Base-by-base conservation (phyloP, 2,329 filamentous ascomycete species). In the Cladophialophora carrionii region DNA sequence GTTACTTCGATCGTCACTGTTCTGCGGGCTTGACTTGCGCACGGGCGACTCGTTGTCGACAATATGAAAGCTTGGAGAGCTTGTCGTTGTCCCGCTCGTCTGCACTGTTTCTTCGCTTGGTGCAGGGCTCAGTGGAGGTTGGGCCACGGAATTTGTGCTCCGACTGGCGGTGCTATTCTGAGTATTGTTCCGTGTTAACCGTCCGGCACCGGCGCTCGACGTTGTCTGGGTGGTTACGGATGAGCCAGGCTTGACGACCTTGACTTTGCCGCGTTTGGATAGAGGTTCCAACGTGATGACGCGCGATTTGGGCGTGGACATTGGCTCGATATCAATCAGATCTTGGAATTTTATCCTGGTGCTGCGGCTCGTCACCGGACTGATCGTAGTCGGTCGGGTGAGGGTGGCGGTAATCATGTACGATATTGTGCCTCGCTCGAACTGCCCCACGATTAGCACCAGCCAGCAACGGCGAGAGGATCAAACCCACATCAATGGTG, bases 371-470 rank as follows among this genome's bases (percentile, higher is more conserved):
- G 88, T 84, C 2, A 89, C 92, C 1, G 94, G 89, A 14, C 89
- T 85, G 67, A 97, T 96, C 5, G 92, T 88, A 0, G 90, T 95
- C 22, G 95, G 94, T 63, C 92, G 87, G 22, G 94, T 98, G 63
- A 98, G 78, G 8, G 92, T 97, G 34, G 94, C 90, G 5, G 91
- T 94, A 72, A 98, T 85, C 80, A 94, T 87, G 78, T 98, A 99
- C 22, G 90, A 89, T 72, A 99, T 91, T 1, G 91, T 93, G 41
- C 95, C 95, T 74, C 94, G 88, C 78, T 98, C 95, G 77, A 99
- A 99, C 92, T 98, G 77, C 32, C 63, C 29, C 58, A 29, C 52
- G 61, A 14, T 61, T 20, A 61, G 59, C 43, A 66, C 76, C 64
- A 75, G 61, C 46, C 20, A 37, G 55, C 48, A 56, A 64, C 61